Evolutionary conservation across 495 filamentous ascomycete species (phyloP), one percentile per base, ranked within the genome.

Genomic region (Xylaria sp.): DNA sequence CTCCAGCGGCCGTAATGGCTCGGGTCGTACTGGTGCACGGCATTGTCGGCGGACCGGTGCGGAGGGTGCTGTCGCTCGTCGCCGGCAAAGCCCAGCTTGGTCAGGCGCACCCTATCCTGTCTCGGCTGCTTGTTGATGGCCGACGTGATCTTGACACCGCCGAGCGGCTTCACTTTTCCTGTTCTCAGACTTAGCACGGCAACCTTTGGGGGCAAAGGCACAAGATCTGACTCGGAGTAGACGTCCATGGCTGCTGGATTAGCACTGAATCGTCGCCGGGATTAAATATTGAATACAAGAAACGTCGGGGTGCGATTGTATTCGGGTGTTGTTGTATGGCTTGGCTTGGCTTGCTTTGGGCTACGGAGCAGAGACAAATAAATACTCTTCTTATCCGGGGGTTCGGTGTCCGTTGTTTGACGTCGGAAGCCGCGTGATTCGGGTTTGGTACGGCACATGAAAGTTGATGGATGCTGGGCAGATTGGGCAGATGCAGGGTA

Each of bases 151-250:
- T 74, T 74, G 35, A 79, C 75, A 26, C 74, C 75, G 4, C 65
- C 74, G 63, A 84, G 76, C 1, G 75, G 70, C 65, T 82, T 76
- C 58, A 85, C 77, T 62, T 78, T 82, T 26, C 80, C 80, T 40
- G 84, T 80, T 50, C 84, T 77, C 31, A 85, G 24, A 67, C 81
- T 79, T 53, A 79, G 53, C n/a, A 86, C 61, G 2, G 71, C 79
- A 79, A 91, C 87, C 80, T 81, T 80, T 1, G 84, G 82, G 17
- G 77, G 81, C 76, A 87, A 75, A 82, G 82, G 71, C 89, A 86
- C 70, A 88, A 87, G 53, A 71, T 55, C 62, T 71, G 69, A 71
- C 69, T 91, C 83, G 0, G 91, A 82, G 70, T 89, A 89, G 76
- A 72, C 71, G 24, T 62, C 72, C 74, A 75, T 78, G 11, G 33